Conservation (phyloP, 2,329 filamentous ascomycete genomes). For the Bipolaris victoriae region DNA sequence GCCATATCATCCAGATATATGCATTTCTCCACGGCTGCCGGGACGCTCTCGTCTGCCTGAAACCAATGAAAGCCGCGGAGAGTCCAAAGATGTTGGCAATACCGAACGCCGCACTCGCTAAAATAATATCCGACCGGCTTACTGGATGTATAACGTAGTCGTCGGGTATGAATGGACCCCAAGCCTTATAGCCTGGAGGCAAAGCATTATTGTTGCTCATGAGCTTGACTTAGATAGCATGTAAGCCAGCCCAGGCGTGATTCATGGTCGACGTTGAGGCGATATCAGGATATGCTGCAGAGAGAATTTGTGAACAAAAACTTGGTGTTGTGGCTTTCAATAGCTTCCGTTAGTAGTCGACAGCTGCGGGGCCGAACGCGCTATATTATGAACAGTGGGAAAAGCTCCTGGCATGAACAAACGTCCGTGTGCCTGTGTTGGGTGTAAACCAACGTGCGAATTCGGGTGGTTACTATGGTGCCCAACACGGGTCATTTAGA, state of each 20-base stretch:
- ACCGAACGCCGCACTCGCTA: conserved; percentile 28
- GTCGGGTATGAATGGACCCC: conserved; percentile 35
- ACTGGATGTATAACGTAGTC: conserved; percentile 26
- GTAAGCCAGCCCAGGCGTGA: not conserved
- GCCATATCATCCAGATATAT: conserved; percentile 58
- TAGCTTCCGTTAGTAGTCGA: conserved; percentile 3
- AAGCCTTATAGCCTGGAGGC: conserved; percentile 28
- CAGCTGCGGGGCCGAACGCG: conserved; percentile 5
- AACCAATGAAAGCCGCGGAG: conserved; percentile 40
- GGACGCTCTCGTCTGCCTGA: conserved; percentile 30
- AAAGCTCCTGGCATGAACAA: not conserved
- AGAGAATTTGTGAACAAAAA: not conserved
- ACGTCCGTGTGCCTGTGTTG: not conserved
- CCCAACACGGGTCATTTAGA: not conserved
- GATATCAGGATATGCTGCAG: not conserved
- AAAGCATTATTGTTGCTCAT: conserved; percentile 23
- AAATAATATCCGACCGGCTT: conserved; percentile 25
- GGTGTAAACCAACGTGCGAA: not conserved
- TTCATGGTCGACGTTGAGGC: conserved; percentile 2
- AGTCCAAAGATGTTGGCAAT: conserved; percentile 29
- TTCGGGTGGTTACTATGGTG: not conserved
- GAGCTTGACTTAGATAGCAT: conserved; percentile 2
- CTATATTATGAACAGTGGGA: conserved; percentile 9
- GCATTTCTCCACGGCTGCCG: conserved; percentile 37
- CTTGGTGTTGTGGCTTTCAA: conserved; percentile 1